Base-by-base conservation (phyloP, 2,329 filamentous ascomycete species). In the Botrytis deweyae region DNA sequence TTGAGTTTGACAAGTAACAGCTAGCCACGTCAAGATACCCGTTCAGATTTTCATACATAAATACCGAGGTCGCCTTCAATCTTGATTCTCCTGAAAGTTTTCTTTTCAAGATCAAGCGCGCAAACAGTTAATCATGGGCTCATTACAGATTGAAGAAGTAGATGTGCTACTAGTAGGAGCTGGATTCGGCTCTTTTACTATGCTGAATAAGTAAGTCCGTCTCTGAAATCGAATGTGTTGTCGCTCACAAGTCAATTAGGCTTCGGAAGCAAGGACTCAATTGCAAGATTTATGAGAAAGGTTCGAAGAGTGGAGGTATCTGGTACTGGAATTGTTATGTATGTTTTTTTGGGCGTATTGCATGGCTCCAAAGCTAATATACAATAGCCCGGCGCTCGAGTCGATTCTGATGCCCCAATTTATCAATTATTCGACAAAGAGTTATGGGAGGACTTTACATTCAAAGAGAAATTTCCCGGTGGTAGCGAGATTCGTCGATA, bases 391-490 rank as follows among this genome's bases (percentile, higher is more conserved):
- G 84, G 85, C 0, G 84, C 84, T 38, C 68, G 74, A 59, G 74
- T 75, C 3, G 88, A 90, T 80, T 87, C 84, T 0, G 84, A 76
- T 36, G 40, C 74, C 0, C 79, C 79, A 68, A 80, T 84, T 69
- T 80, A 84, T 72, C 84, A 89, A 76, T 86, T 86, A 72, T 86
- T 84, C 2, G 82, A 82, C 63, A 77, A 81, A 52, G 80, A 82
- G 7, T 29, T 78, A 2, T 87, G 82, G 79, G 82, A 88, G 79
- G 85, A 86, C 6, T 91, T 88, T 87, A 88, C 83, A 52, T 91
- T 88, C 86, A 82, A 83, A 0, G 84, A 80, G 74, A 85, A 86
- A 73, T 89, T 88, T 68, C 87, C 88, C 0, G 84, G 80, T 18
- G 86, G 84, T 38, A 75, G 83, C 38, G 86, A 91, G 63, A 82